Evolutionary conservation across 1,139 yeast genomes (phyloP).

Genomic region (Wickerhamomyces sp.): DNA sequence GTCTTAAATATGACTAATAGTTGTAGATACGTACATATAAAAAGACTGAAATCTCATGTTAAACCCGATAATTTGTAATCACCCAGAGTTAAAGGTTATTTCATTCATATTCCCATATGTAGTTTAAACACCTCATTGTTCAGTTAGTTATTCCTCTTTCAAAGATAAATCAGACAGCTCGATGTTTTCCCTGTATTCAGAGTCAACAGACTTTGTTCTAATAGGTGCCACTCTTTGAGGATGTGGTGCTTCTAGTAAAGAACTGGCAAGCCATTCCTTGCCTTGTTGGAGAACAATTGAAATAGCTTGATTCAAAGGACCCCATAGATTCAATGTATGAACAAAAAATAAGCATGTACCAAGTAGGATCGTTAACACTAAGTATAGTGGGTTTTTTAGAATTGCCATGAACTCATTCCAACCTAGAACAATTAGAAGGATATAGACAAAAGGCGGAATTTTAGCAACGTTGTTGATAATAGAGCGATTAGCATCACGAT

Average conservation of each 20-base stretch:
- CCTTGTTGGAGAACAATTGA: constrained; percentile 57
- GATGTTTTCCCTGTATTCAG: constrained; percentile 3
- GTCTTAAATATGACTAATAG: too few relatives aligned
- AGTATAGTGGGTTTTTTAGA: constrained; percentile 74
- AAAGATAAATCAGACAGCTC: constrained; percentile 20
- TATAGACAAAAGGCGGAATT: constrained; percentile 80
- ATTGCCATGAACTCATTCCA: constrained; percentile 96
- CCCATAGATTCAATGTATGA: constrained; percentile 67
- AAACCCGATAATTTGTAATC: too few relatives aligned
- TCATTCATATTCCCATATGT: too few relatives aligned
- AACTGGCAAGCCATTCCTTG: constrained; percentile 38
- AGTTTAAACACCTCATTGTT: too few relatives aligned
- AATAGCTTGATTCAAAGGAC: constrained; percentile 63
- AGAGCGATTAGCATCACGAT: constrained; percentile 80
- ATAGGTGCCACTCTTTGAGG: constrained; percentile 4
- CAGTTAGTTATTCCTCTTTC: constrained; percentile 12
- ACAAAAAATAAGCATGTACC: constrained; percentile 65
- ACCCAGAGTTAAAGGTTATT: too few relatives aligned
- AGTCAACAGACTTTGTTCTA: background rate
- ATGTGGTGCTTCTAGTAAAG: constrained; percentile 28
- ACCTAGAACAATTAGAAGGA: constrained; percentile 70
- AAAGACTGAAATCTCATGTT: too few relatives aligned
- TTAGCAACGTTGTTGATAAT: constrained; percentile 66
- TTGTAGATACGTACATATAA: too few relatives aligned
- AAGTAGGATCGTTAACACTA: constrained; percentile 49